Percentiles rank a stretch among this genome's conserved stretches.
Evolutionary conservation across 257 asterid species (phyloP).

Genomic region (Nicotiana sylvestris): DNA sequence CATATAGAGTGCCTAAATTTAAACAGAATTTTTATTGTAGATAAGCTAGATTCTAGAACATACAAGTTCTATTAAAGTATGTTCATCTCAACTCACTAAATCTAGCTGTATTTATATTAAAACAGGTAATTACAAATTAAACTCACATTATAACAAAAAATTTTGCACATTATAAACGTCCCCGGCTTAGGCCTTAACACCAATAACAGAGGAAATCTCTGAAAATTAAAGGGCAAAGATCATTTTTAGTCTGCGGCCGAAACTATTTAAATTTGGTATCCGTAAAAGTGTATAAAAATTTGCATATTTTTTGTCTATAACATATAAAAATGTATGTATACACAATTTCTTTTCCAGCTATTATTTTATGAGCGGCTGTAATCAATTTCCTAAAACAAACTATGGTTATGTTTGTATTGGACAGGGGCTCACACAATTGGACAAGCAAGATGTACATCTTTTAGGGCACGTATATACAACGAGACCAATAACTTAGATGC

Average conservation of each 20-base stretch:
- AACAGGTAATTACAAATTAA: background rate
- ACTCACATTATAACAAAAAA: background rate
- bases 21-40: background rate
- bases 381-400: no score
- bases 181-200: background rate
- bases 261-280: no score
- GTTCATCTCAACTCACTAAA: background rate
- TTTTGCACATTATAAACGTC: background rate
- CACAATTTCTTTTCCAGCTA: no score
- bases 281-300: no score
- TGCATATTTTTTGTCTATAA: no score
- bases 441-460: constrained; percentile 72
- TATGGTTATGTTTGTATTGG: background rate
- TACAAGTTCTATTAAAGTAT: background rate
- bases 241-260: accelerated
- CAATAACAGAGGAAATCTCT: background rate
- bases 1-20: no score
- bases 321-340: no score
- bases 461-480: constrained; percentile 73
- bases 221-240: no score
- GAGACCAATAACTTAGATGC: constrained; percentile 54
- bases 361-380: no score
- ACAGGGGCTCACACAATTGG: constrained; percentile 90
- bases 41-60: background rate
- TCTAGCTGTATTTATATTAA: background rate